Base-by-base conservation (phyloP, 202 grass and related monocot genomes). In the Setaria italica region DNA sequence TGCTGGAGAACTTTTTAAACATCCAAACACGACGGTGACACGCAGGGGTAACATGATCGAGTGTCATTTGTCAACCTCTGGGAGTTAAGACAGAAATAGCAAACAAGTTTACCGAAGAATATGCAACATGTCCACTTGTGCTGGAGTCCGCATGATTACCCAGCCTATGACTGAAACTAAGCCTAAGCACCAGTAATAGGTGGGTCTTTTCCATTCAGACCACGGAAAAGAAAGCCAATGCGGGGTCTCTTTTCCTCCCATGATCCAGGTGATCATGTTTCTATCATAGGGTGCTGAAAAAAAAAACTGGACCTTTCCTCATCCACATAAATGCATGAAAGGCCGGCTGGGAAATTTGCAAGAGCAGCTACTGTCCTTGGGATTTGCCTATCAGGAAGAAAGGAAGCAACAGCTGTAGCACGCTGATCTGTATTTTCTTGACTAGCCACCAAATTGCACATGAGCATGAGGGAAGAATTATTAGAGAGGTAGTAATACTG, bases 191-290 rank as follows among this genome's bases (percentile, higher is more conserved):
- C 47, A 32, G 6, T 10, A 13, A 12, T 5, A 14, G 29, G 30
- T 12, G 34, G 47, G 11, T 4, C 6, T n/a, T 80, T 29, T 42
- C 48, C 45, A 53, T 64, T n/a, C 77, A 51, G 14, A 48, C 34
- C 13, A 20, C 5, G 6, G 62, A 29, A 60, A 56, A 42, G 11
- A 48, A 77, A 80, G 46, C 37, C n/a, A 64, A 45, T 66, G 20
- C 13, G 48, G 41, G 58, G 19, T 46, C 72, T 41, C 13, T 21
- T 66, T 42, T 20, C 25, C 20, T 66, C 49, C 29, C 29, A 43
- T 50, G 66, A 90, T 86, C 56, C 79, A 37, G 67, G 58, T 62
- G 55, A 75, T 60, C 41, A 54, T 69, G 42, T 45, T 50, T 67
- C 12, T 39, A 79, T 54, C 79, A 29, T 14, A 16, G 5, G 21